Evolutionary conservation across 106 monocot genomes (phyloP).

Genomic region (Vanilla planifolia): DNA sequence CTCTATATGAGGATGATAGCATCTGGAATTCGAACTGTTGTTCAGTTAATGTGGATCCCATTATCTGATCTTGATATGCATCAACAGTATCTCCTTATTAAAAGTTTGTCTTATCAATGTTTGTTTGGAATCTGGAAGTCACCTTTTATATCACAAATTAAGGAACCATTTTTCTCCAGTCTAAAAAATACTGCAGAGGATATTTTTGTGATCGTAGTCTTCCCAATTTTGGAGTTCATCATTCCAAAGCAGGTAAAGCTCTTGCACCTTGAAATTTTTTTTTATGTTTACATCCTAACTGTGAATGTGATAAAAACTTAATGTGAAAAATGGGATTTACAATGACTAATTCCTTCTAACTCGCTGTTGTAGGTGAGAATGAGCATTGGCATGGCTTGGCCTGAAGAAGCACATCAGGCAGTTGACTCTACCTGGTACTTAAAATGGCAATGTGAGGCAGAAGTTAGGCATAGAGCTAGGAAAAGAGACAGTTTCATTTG

Average conservation of each 20-base stretch:
- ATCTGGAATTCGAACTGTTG: constrained; percentile 74
- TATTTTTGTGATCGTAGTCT: constrained; percentile 48
- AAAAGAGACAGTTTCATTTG: constrained; percentile 42
- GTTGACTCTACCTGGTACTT: constrained; percentile 82
- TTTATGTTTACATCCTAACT: neutral
- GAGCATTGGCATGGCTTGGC: constrained; percentile 84
- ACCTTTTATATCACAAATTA: constrained; percentile 30
- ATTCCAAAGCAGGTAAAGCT: constrained; percentile 55
- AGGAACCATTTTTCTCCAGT: constrained; percentile 21
- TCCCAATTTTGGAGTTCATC: constrained; percentile 63
- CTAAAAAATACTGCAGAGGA: constrained; percentile 75
- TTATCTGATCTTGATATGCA: constrained; percentile 61
- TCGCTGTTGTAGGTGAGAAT: constrained; percentile 51
- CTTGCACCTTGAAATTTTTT: neutral
- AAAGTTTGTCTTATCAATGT: constrained; percentile 30
- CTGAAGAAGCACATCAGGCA: constrained; percentile 80
- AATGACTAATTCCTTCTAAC: neutral
- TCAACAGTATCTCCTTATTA: constrained; percentile 50
- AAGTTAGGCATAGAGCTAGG: constrained; percentile 51
- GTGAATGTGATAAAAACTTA: neutral
- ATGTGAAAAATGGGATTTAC: neutral
- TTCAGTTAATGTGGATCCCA: constrained; percentile 92
- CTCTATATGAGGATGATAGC: constrained; percentile 73
- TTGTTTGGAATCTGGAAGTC: constrained; percentile 60
- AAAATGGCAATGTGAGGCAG: constrained; percentile 82